Base-by-base conservation (phyloP, 768 basidiomycete species). In the Crepidotus variabilis region DNA sequence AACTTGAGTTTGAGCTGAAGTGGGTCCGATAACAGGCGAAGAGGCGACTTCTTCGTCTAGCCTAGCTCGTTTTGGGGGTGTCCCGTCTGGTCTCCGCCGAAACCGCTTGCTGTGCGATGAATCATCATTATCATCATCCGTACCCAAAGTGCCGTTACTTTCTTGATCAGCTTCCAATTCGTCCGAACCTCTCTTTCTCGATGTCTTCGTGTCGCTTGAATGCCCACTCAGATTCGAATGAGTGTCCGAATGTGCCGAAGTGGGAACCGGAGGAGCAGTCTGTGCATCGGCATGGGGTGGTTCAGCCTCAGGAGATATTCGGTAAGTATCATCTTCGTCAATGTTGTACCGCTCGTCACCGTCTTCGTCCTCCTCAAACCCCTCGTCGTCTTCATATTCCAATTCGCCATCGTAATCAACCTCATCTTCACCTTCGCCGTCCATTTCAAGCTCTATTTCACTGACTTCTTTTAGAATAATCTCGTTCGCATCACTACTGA, bases 1-100 rank as follows among this genome's bases (percentile, higher is more conserved):
- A 55, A 60, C 50, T 24, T 16, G 59, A 47, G 50, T 56, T 24
- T 16, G 59, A 47, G 50, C 56, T 13, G 60, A 58, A 8, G 56
- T 45, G 51, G 61, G 52, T 35, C 53, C 43, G 4, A 52, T 33
- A 35, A 36, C 34, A 20, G 23, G 55, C 13, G 53, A 47, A 6
- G 51, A 23, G 23, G 21, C 11, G n/a, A 28, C 55, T 8, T 46
- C 50, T 4, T 55, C 57, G 3, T 43, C 55, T 10, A 67, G 21
- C 20, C 62, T 57, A 7, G 62, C 52, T 22, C 66, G 58, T 57
- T 73, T 75, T 22, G 72, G 71, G n/a, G 69, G 72, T 7, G 68
- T 72, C 36, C 62, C 69, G 33, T 57, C 67, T 21, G 50, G 54
- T 59, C 61, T 18, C 39, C 61, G 56, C 48, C 54, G 50, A 8